A percentile compares a stretch with the other conserved stretches of the same genome.
phyloP scores from a whole-genome alignment of 805 yeast species.

The Lipomyces chichibuensis region DNA sequence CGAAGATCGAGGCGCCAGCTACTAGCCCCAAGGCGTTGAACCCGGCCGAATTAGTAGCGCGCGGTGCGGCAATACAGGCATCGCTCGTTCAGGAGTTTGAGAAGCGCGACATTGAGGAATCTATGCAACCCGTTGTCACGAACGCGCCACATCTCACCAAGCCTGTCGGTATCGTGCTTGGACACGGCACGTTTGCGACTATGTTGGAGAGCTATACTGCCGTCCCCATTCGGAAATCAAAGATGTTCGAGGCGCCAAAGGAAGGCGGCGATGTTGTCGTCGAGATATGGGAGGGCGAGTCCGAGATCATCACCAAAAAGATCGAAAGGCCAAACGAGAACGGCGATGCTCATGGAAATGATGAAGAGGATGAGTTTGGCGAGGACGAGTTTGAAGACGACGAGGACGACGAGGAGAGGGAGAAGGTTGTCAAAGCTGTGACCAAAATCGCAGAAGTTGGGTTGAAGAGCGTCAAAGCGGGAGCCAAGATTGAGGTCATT shows the following conservation, averaged over 20 bases:
- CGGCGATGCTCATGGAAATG: conserved; percentile 54
- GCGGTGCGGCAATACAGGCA: conserved; percentile 98
- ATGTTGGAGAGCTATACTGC: conserved; percentile 83
- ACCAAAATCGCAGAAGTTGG: conserved; percentile 76
- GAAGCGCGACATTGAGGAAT: conserved; percentile 63
- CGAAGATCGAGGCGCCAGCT: conserved; percentile 74
- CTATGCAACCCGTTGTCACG: conserved; percentile 78
- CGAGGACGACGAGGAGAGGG: conserved; percentile 79
- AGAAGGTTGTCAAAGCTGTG: conserved; percentile 72
- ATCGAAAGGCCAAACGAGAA: conserved; percentile 65
- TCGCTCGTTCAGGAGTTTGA: conserved; percentile 75
- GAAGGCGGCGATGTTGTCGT: conserved; percentile 63
- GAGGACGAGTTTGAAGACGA: conserved; percentile 55
- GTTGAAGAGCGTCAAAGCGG: conserved; percentile 67
- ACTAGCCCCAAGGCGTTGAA: conserved; percentile 72
- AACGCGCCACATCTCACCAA: conserved; percentile 84
- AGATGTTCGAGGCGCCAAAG: conserved; percentile 64
- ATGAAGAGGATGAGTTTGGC: conserved; percentile 50
- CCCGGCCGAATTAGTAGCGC: conserved; percentile 86
- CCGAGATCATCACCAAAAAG: conserved; percentile 78
- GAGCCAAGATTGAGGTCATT: conserved; percentile 64
- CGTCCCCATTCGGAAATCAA: conserved; percentile 80
- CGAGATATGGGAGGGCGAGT: conserved; percentile 81
- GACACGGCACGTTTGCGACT: conserved; percentile 63
- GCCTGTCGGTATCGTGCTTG: conserved; percentile 82